Evolutionary conservation across 2,329 filamentous ascomycete genomes (phyloP).

Genomic region (Chaetothyriales sp.): DNA sequence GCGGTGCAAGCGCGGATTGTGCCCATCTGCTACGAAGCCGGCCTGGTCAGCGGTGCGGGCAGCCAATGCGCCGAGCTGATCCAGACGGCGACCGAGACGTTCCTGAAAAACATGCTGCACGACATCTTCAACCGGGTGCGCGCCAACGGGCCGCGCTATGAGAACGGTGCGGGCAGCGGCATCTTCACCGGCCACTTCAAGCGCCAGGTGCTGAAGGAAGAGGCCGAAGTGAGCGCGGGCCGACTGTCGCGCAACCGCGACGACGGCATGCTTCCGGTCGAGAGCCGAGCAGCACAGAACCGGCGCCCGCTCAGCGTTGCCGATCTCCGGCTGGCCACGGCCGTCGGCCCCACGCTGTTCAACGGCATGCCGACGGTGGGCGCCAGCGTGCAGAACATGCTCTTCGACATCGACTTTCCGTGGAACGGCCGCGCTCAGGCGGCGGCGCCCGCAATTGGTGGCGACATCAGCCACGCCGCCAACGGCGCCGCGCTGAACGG

Average conservation of each 20-base stretch:
- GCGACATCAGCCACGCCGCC: conserved; percentile 33
- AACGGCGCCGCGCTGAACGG: background rate
- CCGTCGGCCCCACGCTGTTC: conserved; percentile 62
- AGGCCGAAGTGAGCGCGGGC: conserved; percentile 57
- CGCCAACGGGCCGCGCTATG: conserved; percentile 41
- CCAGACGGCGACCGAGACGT: conserved; percentile 48
- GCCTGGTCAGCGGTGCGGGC: conserved; percentile 40
- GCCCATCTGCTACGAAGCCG: conserved; percentile 53
- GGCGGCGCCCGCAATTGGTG: background rate
- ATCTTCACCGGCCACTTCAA: conserved; percentile 70
- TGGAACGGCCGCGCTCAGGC: conserved; percentile 34
- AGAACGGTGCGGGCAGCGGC: conserved; percentile 53
- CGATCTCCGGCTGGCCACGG: conserved; percentile 62
- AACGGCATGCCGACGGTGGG: conserved; percentile 64
- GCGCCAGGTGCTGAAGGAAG: conserved; percentile 60
- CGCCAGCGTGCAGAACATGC: conserved; percentile 55
- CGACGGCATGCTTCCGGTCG: conserved; percentile 64
- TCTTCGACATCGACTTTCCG: conserved; percentile 64
- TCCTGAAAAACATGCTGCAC: conserved; percentile 47
- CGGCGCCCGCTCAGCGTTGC: conserved; percentile 61
- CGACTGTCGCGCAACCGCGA: conserved; percentile 58
- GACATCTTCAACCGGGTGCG: conserved; percentile 41
- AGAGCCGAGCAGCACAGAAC: conserved; percentile 61
- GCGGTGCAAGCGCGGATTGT: conserved; percentile 47
- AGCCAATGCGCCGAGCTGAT: conserved; percentile 45